Base-by-base conservation (phyloP, 768 basidiomycete species). In the Termitomyces sp. region DNA sequence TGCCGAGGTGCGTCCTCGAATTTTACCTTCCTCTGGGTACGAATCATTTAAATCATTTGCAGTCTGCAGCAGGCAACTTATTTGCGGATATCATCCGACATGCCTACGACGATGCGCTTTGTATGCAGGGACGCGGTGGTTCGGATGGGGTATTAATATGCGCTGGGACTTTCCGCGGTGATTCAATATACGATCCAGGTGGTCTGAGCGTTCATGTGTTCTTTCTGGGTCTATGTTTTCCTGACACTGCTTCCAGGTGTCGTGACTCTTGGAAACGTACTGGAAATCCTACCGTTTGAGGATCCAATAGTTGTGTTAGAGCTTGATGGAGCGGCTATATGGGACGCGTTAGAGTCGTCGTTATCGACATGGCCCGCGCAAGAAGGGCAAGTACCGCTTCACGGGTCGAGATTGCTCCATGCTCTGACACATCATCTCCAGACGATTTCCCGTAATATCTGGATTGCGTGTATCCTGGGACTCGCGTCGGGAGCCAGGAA, bases 381-480 rank as follows among this genome's bases (percentile, higher is more conserved):
- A 71, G 94, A 95, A 79, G 94, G 94, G 92, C 85, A 59, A 69
- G 76, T 58, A 2, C 32, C 41, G 48, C n/a, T 9, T 2, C 22
- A 31, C 10, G n/a, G 6, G 5, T 39, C 10, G n/a, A 52, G 26
- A n/a, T 41, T 29, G 18, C 24, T 52, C 26, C 26, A 27, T 27
- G 37, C 31, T 22, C 42, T 44, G 8, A 54, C 18, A 5, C 43
- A 29, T 44, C 0, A 44, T 22, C 47, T 20, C 13, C 52, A 94
- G 93, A 22, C 90, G 94, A 13, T 97, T 97, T 72, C 93, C 94
- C 0, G 79, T 93, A 13, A 77, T 96, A 37, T 88, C 93, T 24
- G 94, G 94, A 18, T 79, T 95, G 39, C 84, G 83, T 12, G 87
- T 95, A 9, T 79, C 83, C 18, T 95, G 93, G 94, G 93, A 97